phyloP scores from a whole-genome alignment of 306 rosid species.

The Mimosa pudica region DNA sequence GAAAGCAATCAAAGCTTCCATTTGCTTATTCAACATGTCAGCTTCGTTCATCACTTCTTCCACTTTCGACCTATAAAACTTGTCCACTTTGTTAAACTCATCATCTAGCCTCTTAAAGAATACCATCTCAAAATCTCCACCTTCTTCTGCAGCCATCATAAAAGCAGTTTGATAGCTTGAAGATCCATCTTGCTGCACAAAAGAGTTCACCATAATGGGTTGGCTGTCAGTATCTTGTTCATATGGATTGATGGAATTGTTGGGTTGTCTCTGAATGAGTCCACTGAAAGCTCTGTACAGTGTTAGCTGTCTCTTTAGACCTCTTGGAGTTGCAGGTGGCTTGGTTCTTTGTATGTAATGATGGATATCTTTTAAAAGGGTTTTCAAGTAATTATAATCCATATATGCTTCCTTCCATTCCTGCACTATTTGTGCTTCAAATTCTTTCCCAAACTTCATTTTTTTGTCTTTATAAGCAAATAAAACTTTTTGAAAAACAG shows the following conservation, averaged over 20 bases:
- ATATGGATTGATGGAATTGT: slow-evolving; percentile 25
- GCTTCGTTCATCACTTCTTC: slow-evolving; percentile 75
- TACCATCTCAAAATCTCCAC: slow-evolving; percentile 58
- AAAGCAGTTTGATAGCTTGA: slow-evolving; percentile 52
- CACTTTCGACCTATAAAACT: slow-evolving; percentile 50
- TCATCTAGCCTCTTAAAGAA: slow-evolving; percentile 57
- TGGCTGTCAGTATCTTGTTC: slow-evolving; percentile 56
- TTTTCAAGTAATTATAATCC: slow-evolving; percentile 51
- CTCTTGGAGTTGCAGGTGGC: slow-evolving; percentile 34
- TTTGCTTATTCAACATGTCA: slow-evolving; percentile 53
- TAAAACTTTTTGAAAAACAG: background rate
- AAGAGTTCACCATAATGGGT: slow-evolving; percentile 48
- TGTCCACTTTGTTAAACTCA: slow-evolving; percentile 66
- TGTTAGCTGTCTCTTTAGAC: slow-evolving; percentile 49
- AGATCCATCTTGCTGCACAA: slow-evolving; percentile 35
- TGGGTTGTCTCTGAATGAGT: slow-evolving; percentile 40
- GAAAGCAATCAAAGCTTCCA: slow-evolving; percentile 74
- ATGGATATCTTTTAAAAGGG: slow-evolving; percentile 55
- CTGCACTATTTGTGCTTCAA: slow-evolving; percentile 61
- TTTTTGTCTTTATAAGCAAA: slow-evolving; percentile 8
- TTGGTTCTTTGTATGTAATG: slow-evolving; percentile 25
- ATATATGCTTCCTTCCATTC: slow-evolving; percentile 86
- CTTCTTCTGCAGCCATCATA: slow-evolving; percentile 58
- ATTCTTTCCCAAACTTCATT: slow-evolving; percentile 79
- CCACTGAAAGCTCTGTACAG: slow-evolving; percentile 78